Evolutionary conservation across 2,329 filamentous ascomycete genomes (phyloP).

Genomic region (Penicillium vulpinum): DNA sequence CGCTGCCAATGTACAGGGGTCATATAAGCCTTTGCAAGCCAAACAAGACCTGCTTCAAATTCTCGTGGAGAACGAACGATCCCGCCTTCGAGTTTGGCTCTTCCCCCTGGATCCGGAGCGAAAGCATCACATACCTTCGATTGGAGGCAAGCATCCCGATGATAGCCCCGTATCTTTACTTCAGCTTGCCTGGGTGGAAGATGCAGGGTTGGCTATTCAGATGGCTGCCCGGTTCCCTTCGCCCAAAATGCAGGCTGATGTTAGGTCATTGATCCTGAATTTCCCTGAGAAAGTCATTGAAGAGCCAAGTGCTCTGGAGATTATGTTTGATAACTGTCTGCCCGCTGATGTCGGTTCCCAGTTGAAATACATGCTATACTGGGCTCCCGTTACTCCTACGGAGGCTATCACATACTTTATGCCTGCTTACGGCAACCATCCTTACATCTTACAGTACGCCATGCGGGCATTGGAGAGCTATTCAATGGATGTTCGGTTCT

Average conservation of each 20-base stretch:
- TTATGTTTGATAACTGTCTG: slow-evolving; percentile 74
- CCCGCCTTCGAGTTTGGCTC: slow-evolving; percentile 84
- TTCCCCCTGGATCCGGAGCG: slow-evolving; percentile 70
- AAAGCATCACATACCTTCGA: slow-evolving; percentile 52
- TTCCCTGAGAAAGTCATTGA: slow-evolving; percentile 79
- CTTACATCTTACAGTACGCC: slow-evolving; percentile 92
- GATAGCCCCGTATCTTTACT: slow-evolving; percentile 65
- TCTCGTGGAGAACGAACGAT: slow-evolving; percentile 80
- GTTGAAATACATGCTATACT: slow-evolving; percentile 91
- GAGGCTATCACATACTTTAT: slow-evolving; percentile 92
- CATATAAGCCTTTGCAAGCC: slow-evolving; percentile 65
- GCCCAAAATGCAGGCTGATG: slow-evolving; percentile 68
- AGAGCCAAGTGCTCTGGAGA: slow-evolving; percentile 78
- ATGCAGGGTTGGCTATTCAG: slow-evolving; percentile 83
- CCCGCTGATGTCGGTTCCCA: slow-evolving; percentile 80
- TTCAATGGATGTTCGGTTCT: slow-evolving; percentile 95
- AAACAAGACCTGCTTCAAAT: slow-evolving; percentile 83
- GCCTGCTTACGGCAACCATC: slow-evolving; percentile 85
- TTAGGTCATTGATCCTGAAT: slow-evolving; percentile 76
- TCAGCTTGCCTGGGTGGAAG: slow-evolving; percentile 82
- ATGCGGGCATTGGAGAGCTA: slow-evolving; percentile 94
- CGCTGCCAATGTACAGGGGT: slow-evolving; percentile 51
- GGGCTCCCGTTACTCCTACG: slow-evolving; percentile 88
- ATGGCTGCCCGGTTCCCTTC: slow-evolving; percentile 77
- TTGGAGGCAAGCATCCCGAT: slow-evolving; percentile 41